Conservation (phyloP, 805 yeast genomes). For the Ogataea paraovalis region DNA sequence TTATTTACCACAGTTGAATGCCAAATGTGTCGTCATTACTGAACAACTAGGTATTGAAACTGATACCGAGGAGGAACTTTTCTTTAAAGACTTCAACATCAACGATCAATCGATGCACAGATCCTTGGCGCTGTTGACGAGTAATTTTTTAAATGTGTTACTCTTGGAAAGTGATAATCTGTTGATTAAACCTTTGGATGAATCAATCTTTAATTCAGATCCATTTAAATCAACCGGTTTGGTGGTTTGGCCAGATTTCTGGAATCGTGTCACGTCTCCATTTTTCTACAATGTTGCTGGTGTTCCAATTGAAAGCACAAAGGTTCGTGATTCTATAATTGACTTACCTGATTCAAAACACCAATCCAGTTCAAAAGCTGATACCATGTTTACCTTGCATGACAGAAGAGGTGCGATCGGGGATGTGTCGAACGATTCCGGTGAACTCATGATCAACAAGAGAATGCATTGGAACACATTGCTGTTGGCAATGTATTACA, state of each 20-base stretch:
- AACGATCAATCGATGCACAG: slow-evolving; percentile 28
- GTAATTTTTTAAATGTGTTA: slow-evolving; percentile 44
- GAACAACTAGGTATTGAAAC: slow-evolving; percentile 41
- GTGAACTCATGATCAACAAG: slow-evolving; percentile 47
- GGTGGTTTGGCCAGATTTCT: slow-evolving; percentile 77
- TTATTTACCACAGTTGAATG: slow-evolving; percentile 44
- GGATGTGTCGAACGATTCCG: slow-evolving; percentile 47
- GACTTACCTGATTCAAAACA: slow-evolving; percentile 19
- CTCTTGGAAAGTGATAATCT: slow-evolving; percentile 43
- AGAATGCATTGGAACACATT: slow-evolving; percentile 44
- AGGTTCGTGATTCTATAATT: slow-evolving; percentile 30
- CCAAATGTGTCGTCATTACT: slow-evolving; percentile 53
- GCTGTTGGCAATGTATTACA: slow-evolving; percentile 45
- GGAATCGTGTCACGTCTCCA: slow-evolving; percentile 76
- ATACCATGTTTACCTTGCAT: slow-evolving; percentile 18
- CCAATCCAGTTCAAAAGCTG: slow-evolving; percentile 26
- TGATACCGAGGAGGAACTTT: slow-evolving; percentile 33
- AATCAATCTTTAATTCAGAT: slow-evolving; percentile 36
- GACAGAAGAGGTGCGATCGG: slow-evolving; percentile 44
- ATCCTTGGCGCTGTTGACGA: slow-evolving; percentile 38
- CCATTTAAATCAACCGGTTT: slow-evolving; percentile 52
- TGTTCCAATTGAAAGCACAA: slow-evolving; percentile 32
- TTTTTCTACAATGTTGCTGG: slow-evolving; percentile 60
- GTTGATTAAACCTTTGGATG: slow-evolving; percentile 37
- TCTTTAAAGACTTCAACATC: slow-evolving; percentile 38